phyloP scores from a whole-genome alignment of 78 protist species.

The Monosiga brevicollis region DNA sequence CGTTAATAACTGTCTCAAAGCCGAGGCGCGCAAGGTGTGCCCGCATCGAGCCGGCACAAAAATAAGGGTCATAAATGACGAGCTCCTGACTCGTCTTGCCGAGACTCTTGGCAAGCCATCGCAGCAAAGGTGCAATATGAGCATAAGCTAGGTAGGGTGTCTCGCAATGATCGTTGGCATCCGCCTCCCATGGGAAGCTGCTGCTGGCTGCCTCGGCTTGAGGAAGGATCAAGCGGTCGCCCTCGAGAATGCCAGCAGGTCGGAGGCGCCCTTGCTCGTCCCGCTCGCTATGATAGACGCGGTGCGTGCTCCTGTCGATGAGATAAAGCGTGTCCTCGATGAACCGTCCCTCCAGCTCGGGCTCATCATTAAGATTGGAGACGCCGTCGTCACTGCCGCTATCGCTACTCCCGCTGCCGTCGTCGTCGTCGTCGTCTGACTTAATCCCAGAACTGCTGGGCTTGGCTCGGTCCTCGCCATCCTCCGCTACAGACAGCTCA shows the following conservation, averaged over 20 bases:
- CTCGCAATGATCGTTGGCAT: not conserved
- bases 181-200: not conserved
- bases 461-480: no score
- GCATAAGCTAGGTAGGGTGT: not conserved
- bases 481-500: no score
- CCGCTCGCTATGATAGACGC: not conserved
- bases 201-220: not conserved
- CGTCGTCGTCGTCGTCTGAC: not conserved
- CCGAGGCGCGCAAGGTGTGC: not conserved
- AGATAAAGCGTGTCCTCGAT: not conserved
- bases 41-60: not conserved
- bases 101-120: not conserved
- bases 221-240: not conserved
- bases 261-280: not conserved
- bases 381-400: not conserved
- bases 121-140: not conserved
- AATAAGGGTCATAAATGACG: not conserved
- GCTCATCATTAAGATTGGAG: not conserved
- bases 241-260: not conserved
- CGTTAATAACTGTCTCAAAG: not conserved
- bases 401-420: not conserved
- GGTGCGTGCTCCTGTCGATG: not conserved
- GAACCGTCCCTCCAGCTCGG: not conserved
- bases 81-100: not conserved
- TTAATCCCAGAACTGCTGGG: not conserved